A percentile compares a stretch with the other conserved stretches of the same genome.
phyloP scores from a whole-genome alignment of 148 eudicot genomes.

The Cornus kousa region DNA sequence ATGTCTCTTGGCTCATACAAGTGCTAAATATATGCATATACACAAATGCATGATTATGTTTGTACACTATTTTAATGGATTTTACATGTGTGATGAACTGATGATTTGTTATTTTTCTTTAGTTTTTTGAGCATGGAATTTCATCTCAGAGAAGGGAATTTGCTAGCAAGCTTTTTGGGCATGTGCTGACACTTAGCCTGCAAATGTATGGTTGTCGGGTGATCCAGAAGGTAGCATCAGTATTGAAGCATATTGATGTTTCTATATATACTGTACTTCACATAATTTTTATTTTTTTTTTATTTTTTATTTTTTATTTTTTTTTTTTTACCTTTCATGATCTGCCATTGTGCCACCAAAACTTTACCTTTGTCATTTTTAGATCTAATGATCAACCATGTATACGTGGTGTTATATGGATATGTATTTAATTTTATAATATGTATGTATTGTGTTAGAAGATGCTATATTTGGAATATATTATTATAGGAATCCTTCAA shows the following conservation, averaged over 20 bases:
- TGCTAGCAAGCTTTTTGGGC: constrained; percentile 76
- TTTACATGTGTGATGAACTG: neutral
- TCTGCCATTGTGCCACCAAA: neutral
- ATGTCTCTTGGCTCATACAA: neutral
- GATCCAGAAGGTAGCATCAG: constrained; percentile 80
- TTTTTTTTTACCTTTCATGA: neutral
- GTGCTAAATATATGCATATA: neutral
- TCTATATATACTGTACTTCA: neutral
- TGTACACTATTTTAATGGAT: neutral
- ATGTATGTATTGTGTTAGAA: no score
- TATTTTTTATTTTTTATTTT: no score
- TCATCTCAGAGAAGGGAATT: constrained; percentile 82
- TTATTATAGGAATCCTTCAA: no score
- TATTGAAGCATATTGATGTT: neutral
- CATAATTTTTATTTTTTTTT: neutral
- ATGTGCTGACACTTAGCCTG: constrained; percentile 88
- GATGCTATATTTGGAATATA: no score
- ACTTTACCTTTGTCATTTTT: neutral
- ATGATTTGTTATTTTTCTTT: constrained; percentile 15
- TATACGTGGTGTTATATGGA: neutral
- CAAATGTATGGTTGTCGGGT: constrained; percentile 99
- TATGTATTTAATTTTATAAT: neutral
- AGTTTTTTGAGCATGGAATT: constrained; percentile 99
- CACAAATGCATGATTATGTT: neutral
- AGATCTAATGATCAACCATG: neutral